Percentiles rank a stretch among this genome's conserved stretches.
Conservation (phyloP, 2,329 filamentous ascomycete genomes). For the Metarhizium robertsii region DNA sequence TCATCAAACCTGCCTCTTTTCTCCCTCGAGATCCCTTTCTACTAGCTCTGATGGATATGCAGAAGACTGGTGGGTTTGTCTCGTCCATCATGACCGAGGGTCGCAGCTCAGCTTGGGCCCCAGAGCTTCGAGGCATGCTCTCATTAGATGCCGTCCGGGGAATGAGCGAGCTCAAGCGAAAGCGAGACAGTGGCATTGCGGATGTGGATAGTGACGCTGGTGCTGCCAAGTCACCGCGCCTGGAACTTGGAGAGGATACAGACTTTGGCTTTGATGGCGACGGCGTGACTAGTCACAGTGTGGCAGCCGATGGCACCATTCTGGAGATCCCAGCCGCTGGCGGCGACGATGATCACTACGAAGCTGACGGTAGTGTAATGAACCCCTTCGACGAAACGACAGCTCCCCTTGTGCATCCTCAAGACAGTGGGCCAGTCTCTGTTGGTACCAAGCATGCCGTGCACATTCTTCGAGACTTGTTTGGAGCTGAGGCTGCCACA, state of each 20-base stretch:
- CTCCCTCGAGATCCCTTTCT: slow-evolving; percentile 81
- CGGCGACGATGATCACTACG: slow-evolving; percentile 38
- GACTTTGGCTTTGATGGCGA: slow-evolving; percentile 37
- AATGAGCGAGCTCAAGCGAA: slow-evolving; percentile 78
- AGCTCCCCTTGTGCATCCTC: slow-evolving; percentile 65
- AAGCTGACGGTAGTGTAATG: slow-evolving; percentile 33
- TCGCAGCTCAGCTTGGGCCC: slow-evolving; percentile 73
- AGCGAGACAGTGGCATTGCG: slow-evolving; percentile 79
- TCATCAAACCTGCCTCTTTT: slow-evolving; percentile 73
- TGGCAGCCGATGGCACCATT: slow-evolving; percentile 51
- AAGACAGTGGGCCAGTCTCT: slow-evolving; percentile 78
- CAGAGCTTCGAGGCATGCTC: slow-evolving; percentile 86
- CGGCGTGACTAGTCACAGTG: slow-evolving; percentile 36
- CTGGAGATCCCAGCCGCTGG: slow-evolving; percentile 48
- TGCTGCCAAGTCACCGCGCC: slow-evolving; percentile 58
- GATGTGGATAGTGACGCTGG: slow-evolving; percentile 63
- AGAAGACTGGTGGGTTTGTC: slow-evolving; percentile 84
- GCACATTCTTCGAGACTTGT: slow-evolving; percentile 82
- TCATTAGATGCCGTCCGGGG: slow-evolving; percentile 73
- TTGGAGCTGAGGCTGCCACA: slow-evolving; percentile 63
- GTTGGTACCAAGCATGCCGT: slow-evolving; percentile 92
- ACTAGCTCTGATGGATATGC: slow-evolving; percentile 82
- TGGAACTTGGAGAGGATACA: slow-evolving; percentile 60
- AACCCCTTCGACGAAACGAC: slow-evolving; percentile 73
- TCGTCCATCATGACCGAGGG: slow-evolving; percentile 77